Percentiles rank a stretch among this genome's conserved stretches.
Conservation (phyloP, 202 grass and related monocot genomes). For the Panicum virgatum region DNA sequence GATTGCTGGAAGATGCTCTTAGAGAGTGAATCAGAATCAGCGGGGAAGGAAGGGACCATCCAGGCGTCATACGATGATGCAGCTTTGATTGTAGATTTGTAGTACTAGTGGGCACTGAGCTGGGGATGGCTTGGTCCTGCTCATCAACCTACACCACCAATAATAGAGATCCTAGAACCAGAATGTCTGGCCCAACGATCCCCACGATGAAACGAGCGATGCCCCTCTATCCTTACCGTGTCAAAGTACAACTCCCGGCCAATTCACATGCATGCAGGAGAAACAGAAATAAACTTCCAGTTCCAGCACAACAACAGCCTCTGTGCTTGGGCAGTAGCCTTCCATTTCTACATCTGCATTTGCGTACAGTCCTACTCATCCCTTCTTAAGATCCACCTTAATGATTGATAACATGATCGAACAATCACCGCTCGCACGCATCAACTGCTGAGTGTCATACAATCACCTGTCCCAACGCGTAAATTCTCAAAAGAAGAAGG, state of each 20-base stretch:
- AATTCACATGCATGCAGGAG: background rate
- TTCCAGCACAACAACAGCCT: background rate
- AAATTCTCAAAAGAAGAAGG: no score
- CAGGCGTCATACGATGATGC: background rate
- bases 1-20: no score
- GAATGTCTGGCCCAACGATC: background rate
- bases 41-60: conserved; percentile 11
- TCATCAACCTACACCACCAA: conserved; percentile 6
- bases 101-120: background rate
- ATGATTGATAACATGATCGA: no score
- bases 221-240: background rate
- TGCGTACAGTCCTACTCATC: no score
- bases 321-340: no score
- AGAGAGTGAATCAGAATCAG: background rate
- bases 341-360: no score
- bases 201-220: background rate
- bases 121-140: background rate
- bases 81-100: conserved; percentile 4
- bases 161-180: conserved; percentile 11
- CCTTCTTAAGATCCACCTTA: no score
- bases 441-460: no score
- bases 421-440: no score
- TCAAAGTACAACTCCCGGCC: background rate
- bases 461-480: no score
- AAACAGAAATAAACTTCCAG: background rate